phyloP scores from a whole-genome alignment of 805 yeast genomes.

The Schwanniomyces pseudopolymorphus region DNA sequence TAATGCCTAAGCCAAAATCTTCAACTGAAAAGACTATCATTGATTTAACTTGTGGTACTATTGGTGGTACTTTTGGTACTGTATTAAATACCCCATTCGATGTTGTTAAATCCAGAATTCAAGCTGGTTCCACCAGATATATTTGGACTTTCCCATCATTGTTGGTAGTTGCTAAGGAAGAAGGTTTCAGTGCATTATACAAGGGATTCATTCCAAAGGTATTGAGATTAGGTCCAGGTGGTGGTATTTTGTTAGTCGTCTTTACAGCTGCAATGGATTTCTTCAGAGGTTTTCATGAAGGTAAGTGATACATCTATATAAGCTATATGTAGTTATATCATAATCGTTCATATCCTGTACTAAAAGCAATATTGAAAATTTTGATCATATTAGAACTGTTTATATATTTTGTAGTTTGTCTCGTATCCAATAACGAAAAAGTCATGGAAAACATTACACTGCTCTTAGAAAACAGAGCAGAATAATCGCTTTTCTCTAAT shows the following conservation, averaged over 20 bases:
- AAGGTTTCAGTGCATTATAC: constrained; percentile 87
- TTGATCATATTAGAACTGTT: constrained; percentile 5
- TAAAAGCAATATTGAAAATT: constrained; percentile 3
- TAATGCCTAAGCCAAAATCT: constrained; percentile 76
- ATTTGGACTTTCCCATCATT: constrained; percentile 90
- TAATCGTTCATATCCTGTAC: neutral
- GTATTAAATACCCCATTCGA: constrained; percentile 93
- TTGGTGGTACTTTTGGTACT: constrained; percentile 99
- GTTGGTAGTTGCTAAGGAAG: constrained; percentile 74
- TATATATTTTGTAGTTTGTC: neutral
- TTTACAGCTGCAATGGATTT: constrained; percentile 93
- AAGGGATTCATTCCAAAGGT: constrained; percentile 98
- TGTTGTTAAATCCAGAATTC: constrained; percentile 95
- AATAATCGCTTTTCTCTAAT: neutral
- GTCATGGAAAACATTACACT: neutral
- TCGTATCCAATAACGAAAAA: neutral
- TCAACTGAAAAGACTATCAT: constrained; percentile 75
- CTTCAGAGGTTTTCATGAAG: constrained; percentile 59
- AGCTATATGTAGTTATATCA: neutral
- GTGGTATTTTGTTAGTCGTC: constrained; percentile 97
- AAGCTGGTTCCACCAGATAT: constrained; percentile 85
- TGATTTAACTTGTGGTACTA: constrained; percentile 87
- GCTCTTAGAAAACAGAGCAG: neutral
- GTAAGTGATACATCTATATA: constrained; percentile 1
- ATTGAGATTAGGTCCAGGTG: constrained; percentile 97